Evolutionary conservation across 805 yeast genomes (phyloP), one percentile per base, ranked within the genome.

Genomic region (Danielozyma ontarioensis): DNA sequence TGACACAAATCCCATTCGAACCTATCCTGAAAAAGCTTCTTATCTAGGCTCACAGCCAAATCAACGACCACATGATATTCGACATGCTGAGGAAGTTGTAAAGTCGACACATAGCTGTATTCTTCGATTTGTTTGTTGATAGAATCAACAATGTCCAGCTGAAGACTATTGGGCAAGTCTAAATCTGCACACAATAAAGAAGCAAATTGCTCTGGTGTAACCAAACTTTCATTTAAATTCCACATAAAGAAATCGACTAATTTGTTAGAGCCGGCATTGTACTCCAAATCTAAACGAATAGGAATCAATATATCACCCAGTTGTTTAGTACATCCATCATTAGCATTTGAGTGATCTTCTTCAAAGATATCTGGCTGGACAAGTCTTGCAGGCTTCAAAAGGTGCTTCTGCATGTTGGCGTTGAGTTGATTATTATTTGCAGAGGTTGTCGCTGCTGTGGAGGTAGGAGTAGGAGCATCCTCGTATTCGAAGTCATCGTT

Each of bases 1-100:
- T 64, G 69, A 22, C 50, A 24, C 51, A 93, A 65, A 51, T 93
- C 94, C 97, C 97, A 90, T 59, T 93, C 97, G 43, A 93, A 82
- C 54, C 83, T 83, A 58, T 93, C 98, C 46, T 88, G 95, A 49
- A 80, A 88, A 27, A 89, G 70, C 46, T 80, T 80, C 52, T 84
- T 84, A 43, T 88, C 87, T 40, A 93, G 63, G 51, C 83, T 86
- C 31, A 93, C 84, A 12, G 90, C 79, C 25, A 93, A 59, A 42
- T 87, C 84, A 23, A 93, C 72, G 3, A 93, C 72, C 1, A 84
- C 95, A 49, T 84, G 93, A 28, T 71, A 69, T 36, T 79, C 85
- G 25, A 60, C 64, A 13, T 51, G 51, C 2, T 51, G 34, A 5
- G 95, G 90, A 17, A 87, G 68, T 33, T 78, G 78, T 21, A 84